phyloP scores from a whole-genome alignment of 1,139 yeast genomes.

The Geotrichum candidum region DNA sequence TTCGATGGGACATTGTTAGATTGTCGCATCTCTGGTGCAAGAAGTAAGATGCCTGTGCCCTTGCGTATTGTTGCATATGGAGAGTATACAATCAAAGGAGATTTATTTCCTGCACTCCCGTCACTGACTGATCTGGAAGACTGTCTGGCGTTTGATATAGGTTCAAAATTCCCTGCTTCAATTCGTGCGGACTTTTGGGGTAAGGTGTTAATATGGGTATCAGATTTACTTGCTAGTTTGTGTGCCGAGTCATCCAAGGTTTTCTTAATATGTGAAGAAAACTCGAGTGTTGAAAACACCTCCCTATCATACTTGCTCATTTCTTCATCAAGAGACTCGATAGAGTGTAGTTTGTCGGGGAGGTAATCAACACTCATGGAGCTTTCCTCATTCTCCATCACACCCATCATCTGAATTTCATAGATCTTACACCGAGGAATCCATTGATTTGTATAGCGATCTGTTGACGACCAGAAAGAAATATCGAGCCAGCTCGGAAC shows the following conservation, averaged over 20 bases:
- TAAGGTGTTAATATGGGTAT: not conserved
- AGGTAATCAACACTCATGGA: constrained; percentile 58
- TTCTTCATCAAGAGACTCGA: constrained; percentile 40
- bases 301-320: constrained; percentile 60
- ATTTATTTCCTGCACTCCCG: not conserved
- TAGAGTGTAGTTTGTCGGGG: constrained; percentile 18
- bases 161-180: not conserved
- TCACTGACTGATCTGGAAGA: not conserved
- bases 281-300: constrained; percentile 22
- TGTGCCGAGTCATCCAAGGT: not conserved
- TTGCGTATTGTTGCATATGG: not conserved
- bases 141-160: not conserved
- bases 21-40: not conserved
- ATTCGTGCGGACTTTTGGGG: not conserved
- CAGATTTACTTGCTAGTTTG: not conserved
- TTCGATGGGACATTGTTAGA: not conserved
- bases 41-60: not conserved
- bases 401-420: constrained; percentile 97
- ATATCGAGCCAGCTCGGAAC: constrained; percentile 94
- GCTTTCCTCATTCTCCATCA: constrained; percentile 81
- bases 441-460: constrained; percentile 59
- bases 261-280: not conserved
- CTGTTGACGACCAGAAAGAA: constrained; percentile 62
- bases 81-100: not conserved
- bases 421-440: constrained; percentile 88